Evolutionary conservation across 371 early-diverging fungal genomes (phyloP).

Genomic region (Sporodiniella umbellata): DNA sequence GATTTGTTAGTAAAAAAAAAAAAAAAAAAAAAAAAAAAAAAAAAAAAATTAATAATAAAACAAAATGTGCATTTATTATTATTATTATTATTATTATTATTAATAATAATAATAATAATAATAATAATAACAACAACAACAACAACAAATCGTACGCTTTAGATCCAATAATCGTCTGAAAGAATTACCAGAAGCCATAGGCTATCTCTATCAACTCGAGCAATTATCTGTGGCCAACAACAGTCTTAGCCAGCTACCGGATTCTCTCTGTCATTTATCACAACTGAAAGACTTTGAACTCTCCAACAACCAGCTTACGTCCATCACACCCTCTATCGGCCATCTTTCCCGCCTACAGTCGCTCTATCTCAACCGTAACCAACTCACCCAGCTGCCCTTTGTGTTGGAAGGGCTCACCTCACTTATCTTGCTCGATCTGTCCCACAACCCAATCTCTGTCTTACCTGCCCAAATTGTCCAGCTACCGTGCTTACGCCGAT

Average conservation of each 20-base stretch:
- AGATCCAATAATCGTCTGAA: constrained; percentile 56
- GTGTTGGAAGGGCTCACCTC: constrained; percentile 63
- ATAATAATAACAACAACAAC: too few species aligned
- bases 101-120: too few species aligned
- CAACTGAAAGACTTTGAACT: constrained; percentile 55
- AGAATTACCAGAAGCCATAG: constrained; percentile 65
- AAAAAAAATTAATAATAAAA: too few species aligned
- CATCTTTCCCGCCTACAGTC: constrained; percentile 27
- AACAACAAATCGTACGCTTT: too few species aligned
- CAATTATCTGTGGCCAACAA: constrained; percentile 63
- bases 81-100: too few species aligned
- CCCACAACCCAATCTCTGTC: constrained; percentile 53
- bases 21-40: too few species aligned
- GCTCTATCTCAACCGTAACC: constrained; percentile 16
- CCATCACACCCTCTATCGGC: constrained; percentile 42
- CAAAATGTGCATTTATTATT: too few species aligned
- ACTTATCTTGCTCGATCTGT: constrained; percentile 58
- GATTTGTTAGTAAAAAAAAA: constrained; percentile 33
- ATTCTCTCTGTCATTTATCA: constrained; percentile 60
- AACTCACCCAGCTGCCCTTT: constrained; percentile 42
- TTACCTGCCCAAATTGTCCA: constrained; percentile 31
- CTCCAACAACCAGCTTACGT: constrained; percentile 42
- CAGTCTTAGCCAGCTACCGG: constrained; percentile 53
- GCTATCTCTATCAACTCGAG: constrained; percentile 50
- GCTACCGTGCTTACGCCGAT: constrained; percentile 55